These are phyloP conservation scores for Rhizopogon roseolus DNA, from an alignment of 768 basidiomycete genomes.

Conservation along the genomic window DNA sequence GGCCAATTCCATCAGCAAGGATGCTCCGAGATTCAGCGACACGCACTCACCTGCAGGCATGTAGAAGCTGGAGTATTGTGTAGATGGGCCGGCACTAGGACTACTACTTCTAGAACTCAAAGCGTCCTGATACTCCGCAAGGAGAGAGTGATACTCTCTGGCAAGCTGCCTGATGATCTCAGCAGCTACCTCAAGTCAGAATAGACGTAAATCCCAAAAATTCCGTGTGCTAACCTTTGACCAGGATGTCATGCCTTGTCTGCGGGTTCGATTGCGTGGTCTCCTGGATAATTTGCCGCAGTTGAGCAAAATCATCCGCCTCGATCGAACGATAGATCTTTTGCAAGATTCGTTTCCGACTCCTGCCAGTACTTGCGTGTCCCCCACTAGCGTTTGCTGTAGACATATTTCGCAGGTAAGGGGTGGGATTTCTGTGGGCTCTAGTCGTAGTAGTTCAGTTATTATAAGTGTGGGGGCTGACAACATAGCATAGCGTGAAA, in stretches of 20 bases:
- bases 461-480: background rate
- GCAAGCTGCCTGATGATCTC: background rate
- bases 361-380: background rate
- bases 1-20: background rate
- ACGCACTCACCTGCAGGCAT: background rate
- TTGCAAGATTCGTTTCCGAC: background rate
- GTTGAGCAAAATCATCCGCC: background rate
- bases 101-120: background rate
- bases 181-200: background rate
- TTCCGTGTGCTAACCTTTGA: background rate
- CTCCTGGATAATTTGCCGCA: background rate
- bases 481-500: background rate
- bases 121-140: background rate
- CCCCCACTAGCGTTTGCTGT: background rate
- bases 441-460: background rate
- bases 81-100: background rate
- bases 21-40: background rate
- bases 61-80: background rate
- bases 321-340: background rate
- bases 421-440: background rate
- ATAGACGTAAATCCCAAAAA: background rate
- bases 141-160: background rate
- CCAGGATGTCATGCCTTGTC: background rate
- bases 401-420: background rate
- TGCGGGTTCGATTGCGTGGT: background rate